A percentile compares a stretch with the other conserved stretches of the same genome.
These are phyloP conservation scores for Zygnema cylindricum DNA, from an alignment of 139 green algal genomes.

Conservation along the genomic window DNA sequence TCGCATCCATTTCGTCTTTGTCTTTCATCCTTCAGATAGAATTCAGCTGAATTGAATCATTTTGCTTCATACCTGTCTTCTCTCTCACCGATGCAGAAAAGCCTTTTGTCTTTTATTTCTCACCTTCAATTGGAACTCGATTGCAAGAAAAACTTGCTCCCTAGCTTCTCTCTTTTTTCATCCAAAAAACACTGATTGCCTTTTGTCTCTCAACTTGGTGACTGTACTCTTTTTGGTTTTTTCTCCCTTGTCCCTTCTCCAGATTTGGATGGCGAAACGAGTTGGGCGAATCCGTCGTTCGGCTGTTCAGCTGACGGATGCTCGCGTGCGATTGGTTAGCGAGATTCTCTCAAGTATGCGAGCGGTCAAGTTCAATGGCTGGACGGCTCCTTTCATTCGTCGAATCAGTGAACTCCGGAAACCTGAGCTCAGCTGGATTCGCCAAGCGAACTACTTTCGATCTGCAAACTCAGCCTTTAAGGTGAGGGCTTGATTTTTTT, in stretches of 20 bases:
- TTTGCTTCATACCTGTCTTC: neutral
- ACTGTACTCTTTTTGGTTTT: slow-evolving; percentile 15
- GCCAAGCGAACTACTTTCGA: slow-evolving; percentile 36
- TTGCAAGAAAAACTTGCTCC: neutral
- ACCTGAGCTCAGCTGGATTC: slow-evolving; percentile 33
- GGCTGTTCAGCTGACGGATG: slow-evolving; percentile 43
- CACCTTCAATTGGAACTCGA: too few species aligned
- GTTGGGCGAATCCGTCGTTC: slow-evolving; percentile 26
- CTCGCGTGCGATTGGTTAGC: slow-evolving; percentile 42
- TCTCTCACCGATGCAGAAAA: neutral
- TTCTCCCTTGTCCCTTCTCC: neutral
- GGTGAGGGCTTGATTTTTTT: neutral
- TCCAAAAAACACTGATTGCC: too few species aligned
- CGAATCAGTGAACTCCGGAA: slow-evolving; percentile 35
- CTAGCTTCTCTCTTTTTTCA: neutral
- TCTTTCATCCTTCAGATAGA: too few species aligned
- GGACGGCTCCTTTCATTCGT: slow-evolving; percentile 23
- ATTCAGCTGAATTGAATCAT: too few species aligned
- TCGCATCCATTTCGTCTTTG: too few species aligned
- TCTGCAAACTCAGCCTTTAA: slow-evolving; percentile 48
- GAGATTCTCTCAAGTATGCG: slow-evolving; percentile 39
- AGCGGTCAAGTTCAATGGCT: slow-evolving; percentile 55
- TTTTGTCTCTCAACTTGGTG: neutral
- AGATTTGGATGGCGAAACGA: slow-evolving; percentile 32
- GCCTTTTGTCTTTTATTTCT: neutral